Conservation (phyloP, 352 stramenopile species). For the Phytophthora ramorum region DNA sequence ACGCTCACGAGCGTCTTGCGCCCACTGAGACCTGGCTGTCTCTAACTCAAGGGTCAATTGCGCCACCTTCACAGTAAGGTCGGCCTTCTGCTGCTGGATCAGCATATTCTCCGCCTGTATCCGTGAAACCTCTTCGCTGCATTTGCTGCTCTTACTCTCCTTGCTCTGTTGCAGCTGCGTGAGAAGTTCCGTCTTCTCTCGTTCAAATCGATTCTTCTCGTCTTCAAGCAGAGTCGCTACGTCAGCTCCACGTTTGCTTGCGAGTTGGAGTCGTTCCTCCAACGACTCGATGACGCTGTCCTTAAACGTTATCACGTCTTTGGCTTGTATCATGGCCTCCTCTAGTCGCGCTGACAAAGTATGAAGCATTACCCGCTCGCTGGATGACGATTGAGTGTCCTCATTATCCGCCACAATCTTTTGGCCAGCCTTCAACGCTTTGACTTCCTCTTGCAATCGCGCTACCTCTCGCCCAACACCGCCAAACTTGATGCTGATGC, state of each 20-base stretch:
- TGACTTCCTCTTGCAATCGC: conserved; percentile 52
- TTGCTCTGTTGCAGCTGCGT: conserved; percentile 32
- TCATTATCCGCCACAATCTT: neutral
- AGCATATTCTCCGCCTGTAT: conserved; percentile 15
- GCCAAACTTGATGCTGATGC: conserved; percentile 55
- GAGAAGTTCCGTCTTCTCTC: conserved; percentile 24
- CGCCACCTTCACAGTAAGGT: conserved; percentile 37
- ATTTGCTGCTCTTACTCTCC: conserved; percentile 1
- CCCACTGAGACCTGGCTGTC: conserved; percentile 28
- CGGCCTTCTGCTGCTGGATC: conserved; percentile 41
- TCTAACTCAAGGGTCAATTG: conserved; percentile 46
- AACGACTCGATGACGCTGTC: conserved; percentile 63
- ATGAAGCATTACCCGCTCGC: conserved; percentile 58
- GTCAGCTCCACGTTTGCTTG: conserved; percentile 29
- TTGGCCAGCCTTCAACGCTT: conserved; percentile 39
- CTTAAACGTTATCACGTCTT: conserved; percentile 76
- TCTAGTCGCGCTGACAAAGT: conserved; percentile 63
- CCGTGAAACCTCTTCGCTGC: conserved; percentile 25
- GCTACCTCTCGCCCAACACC: conserved; percentile 50
- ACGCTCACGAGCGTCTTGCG: conserved; percentile 26
- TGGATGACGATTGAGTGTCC: conserved; percentile 7
- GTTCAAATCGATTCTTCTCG: conserved; percentile 27
- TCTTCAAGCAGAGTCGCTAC: conserved; percentile 22
- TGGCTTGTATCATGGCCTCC: conserved; percentile 69
- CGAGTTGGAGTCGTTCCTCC: conserved; percentile 45